A percentile compares a stretch with the other conserved stretches of the same genome.
phyloP scores from a whole-genome alignment of 2,329 filamentous ascomycete species.

The Monilinia polystroma region DNA sequence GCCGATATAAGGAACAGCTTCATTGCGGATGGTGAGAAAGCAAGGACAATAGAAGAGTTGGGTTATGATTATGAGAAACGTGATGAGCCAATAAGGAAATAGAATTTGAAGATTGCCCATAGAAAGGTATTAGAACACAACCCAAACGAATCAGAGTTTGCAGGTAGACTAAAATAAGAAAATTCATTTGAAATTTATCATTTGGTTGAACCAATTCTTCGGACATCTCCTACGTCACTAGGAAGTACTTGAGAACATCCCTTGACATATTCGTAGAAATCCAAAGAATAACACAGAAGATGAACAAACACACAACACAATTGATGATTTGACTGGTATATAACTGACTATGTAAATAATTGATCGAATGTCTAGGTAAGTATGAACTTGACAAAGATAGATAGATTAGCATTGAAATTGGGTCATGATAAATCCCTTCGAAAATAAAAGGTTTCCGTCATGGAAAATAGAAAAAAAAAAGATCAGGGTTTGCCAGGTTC shows the following conservation, averaged over 20 bases:
- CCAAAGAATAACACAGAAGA: neutral
- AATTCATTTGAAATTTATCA: neutral
- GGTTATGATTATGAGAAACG: constrained; percentile 56
- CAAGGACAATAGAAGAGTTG: constrained; percentile 67
- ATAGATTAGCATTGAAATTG: constrained; percentile 14
- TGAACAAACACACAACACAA: neutral
- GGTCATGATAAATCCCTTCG: neutral
- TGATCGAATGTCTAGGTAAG: neutral
- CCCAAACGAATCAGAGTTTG: neutral
- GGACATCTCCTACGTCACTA: neutral
- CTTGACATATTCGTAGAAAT: neutral
- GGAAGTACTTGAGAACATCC: neutral
- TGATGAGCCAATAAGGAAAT: neutral
- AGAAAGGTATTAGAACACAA: neutral
- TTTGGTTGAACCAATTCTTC: neutral
- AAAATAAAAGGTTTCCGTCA: neutral
- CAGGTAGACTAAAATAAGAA: neutral
- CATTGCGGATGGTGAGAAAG: constrained; percentile 60
- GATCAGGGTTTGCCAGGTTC: constrained; percentile 43
- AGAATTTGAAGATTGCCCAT: neutral
- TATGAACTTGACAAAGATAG: constrained; percentile 1
- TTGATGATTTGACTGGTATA: neutral
- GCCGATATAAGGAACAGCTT: constrained; percentile 71
- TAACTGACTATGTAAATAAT: neutral
- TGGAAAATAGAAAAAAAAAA: neutral